Evolutionary conservation across 108 stramenopile species (phyloP), one percentile per base, ranked within the genome.

Genomic region (Seminavis robusta): DNA sequence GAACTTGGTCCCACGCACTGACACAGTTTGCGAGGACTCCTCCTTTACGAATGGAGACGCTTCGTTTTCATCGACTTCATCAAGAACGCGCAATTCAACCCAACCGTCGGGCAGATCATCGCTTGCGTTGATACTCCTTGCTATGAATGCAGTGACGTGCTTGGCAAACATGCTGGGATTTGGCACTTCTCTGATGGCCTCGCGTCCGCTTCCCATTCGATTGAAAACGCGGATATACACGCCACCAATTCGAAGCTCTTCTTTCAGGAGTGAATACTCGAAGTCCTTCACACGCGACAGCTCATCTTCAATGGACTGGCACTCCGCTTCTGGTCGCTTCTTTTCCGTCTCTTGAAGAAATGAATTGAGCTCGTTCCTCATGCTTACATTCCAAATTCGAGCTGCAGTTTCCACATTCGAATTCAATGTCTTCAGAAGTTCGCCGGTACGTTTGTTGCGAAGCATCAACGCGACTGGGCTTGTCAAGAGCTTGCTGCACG

Each of bases 151-250:
- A 9, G 76, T 27, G 19, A 88, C 46, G 26, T 71, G 58, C 9
- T 48, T 21, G 13, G 75, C 77, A 53, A 90, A 90, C 4, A 38
- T n/a, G 3, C 29, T 38, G 11, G 67, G 54, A 31, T 77, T 48
- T 15, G 55, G 37, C 31, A 90, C 69, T 17, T 84, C 68, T 21
- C 59, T 56, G 8, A 83, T 45, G n/a, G 40, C 71, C 34, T 75
- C 81, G 19, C 54, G 62, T 36, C 71, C 74, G 27, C 59, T 42
- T 0, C 73, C 80, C 26, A 74, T 45, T 24, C 61, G 59, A 30
- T 82, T 77, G 75, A 86, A 88, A 5, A 88, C 41, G 4, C 86
- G 65, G 16, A 92, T 54, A 67, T 86, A 92, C 6, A 92, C 58
- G 0, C 83, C 86, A 29, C 74, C 81, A 33, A 92, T 70, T 20